Percentiles rank a stretch among this genome's conserved stretches.
Conservation (phyloP, 2,329 filamentous ascomycete species). For the Aspergillus versicolor region DNA sequence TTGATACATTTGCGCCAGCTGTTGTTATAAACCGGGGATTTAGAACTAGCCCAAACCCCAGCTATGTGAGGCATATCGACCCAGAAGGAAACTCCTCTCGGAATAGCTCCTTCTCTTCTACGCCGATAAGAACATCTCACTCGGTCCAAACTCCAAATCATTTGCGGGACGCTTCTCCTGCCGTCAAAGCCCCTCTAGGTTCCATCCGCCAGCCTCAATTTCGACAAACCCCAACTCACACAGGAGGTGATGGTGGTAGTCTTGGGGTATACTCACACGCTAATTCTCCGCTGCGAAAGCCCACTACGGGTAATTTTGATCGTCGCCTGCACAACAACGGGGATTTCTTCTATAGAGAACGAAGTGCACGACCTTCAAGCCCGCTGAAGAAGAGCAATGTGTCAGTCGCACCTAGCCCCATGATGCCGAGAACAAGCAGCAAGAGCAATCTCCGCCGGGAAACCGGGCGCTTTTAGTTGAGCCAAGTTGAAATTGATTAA, state of each 20-base stretch:
- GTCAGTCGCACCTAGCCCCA: slow-evolving; percentile 34
- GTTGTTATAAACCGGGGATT: slow-evolving; percentile 72
- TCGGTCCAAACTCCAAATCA: slow-evolving; percentile 42
- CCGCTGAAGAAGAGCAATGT: slow-evolving; percentile 46
- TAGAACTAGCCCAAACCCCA: slow-evolving; percentile 77
- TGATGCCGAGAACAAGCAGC: slow-evolving; percentile 35
- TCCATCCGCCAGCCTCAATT: slow-evolving; percentile 57
- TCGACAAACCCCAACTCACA: slow-evolving; percentile 41
- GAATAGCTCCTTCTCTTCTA: slow-evolving; percentile 42
- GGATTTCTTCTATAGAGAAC: slow-evolving; percentile 37
- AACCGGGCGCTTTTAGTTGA: slow-evolving; percentile 28
- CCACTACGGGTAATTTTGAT: slow-evolving; percentile 59
- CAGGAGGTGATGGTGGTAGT: slow-evolving; percentile 68
- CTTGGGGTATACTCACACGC: slow-evolving; percentile 78
- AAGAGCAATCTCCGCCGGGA: slow-evolving; percentile 34
- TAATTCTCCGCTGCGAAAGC: slow-evolving; percentile 80
- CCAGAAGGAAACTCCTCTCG: slow-evolving; percentile 54
- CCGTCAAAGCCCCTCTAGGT: slow-evolving; percentile 40
- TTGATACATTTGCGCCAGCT: slow-evolving; percentile 63
- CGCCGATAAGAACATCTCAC: slow-evolving; percentile 42
- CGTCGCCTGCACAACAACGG: slow-evolving; percentile 40
- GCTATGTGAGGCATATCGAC: slow-evolving; percentile 71
- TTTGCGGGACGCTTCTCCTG: slow-evolving; percentile 50
- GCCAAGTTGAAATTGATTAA: slow-evolving; percentile 6
- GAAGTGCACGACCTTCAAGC: slow-evolving; percentile 37